Conservation (phyloP, 2,329 filamentous ascomycete genomes). For the Diaporthe ampelina region DNA sequence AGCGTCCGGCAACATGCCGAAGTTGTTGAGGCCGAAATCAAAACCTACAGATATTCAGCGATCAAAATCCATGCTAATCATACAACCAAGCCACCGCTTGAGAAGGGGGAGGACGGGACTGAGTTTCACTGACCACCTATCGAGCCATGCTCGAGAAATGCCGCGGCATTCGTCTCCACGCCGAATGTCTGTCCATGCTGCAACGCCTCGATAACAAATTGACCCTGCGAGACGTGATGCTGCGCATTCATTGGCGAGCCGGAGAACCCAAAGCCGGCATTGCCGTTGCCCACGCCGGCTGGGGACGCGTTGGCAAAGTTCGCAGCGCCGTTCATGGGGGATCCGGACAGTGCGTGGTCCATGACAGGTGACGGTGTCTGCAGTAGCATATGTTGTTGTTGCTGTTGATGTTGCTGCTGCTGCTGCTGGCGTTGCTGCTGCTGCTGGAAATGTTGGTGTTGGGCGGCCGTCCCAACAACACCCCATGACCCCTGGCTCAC, state of each 20-base stretch:
- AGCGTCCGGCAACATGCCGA: slow-evolving; percentile 16
- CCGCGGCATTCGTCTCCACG: background rate
- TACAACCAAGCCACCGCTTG: background rate
- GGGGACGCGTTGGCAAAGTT: slow-evolving; percentile 17
- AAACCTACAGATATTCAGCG: slow-evolving; percentile 50
- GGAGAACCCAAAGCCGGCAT: slow-evolving; percentile 28
- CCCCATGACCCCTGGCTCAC: slow-evolving; percentile 66
- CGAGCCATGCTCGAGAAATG: background rate
- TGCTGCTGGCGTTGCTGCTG: slow-evolving; percentile 44
- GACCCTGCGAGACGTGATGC: slow-evolving; percentile 27
- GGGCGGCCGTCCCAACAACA: slow-evolving; percentile 57
- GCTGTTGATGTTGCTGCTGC: slow-evolving; percentile 29
- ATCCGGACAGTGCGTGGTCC: slow-evolving; percentile 42
- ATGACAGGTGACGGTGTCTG: slow-evolving; percentile 47
- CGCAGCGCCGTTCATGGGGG: background rate
- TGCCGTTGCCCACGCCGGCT: background rate
- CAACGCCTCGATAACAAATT: slow-evolving; percentile 32
- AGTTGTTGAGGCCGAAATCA: slow-evolving; percentile 48
- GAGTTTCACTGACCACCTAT: slow-evolving; percentile 21
- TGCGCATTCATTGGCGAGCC: slow-evolving; percentile 12
- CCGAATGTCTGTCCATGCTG: slow-evolving; percentile 26
- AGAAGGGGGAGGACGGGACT: too few relatives aligned
- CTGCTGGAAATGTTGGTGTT: background rate
- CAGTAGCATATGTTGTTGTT: slow-evolving; percentile 1
- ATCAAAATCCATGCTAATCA: slow-evolving; percentile 42